Evolutionary conservation across 2,329 filamentous ascomycete genomes (phyloP).

Genomic region (Exserohilum turcica): DNA sequence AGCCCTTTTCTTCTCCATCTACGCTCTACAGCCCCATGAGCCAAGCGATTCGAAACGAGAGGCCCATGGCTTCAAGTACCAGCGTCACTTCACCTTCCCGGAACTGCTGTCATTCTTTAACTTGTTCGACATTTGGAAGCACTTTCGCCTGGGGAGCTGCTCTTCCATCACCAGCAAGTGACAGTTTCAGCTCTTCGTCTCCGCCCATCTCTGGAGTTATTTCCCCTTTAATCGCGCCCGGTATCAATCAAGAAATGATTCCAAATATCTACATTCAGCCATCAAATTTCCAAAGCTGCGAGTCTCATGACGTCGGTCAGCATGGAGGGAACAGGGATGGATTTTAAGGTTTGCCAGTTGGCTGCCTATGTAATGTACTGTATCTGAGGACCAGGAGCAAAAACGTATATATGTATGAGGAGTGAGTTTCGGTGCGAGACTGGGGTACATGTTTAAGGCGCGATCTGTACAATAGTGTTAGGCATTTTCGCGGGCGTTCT

Average conservation of each 20-base stretch:
- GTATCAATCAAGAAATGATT: not conserved
- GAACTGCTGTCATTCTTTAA: constrained; percentile 38
- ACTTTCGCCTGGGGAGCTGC: not conserved
- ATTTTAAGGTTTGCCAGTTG: no score
- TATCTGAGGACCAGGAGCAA: not conserved
- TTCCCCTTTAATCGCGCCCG: not conserved
- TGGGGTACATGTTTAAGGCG: no score
- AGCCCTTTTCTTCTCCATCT: constrained; percentile 11
- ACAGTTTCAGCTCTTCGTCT: not conserved
- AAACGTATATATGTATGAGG: not conserved
- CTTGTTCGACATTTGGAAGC: constrained; percentile 39
- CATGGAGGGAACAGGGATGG: not conserved
- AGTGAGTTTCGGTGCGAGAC: no score
- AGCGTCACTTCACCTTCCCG: constrained; percentile 17
- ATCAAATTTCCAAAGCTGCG: not conserved
- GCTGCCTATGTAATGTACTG: no score
- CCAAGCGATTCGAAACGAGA: constrained; percentile 1
- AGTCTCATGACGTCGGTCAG: not conserved
- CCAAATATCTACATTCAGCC: not conserved
- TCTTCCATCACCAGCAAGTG: not conserved
- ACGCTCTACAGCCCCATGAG: constrained; percentile 29
- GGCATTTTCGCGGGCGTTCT: no score
- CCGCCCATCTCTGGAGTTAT: not conserved
- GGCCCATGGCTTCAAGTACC: constrained; percentile 17
- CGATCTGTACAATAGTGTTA: no score